These are phyloP conservation scores for Schoenoplectus tabernaemontani DNA, from an alignment of 202 grass and related monocot species.

Conservation along the genomic window DNA sequence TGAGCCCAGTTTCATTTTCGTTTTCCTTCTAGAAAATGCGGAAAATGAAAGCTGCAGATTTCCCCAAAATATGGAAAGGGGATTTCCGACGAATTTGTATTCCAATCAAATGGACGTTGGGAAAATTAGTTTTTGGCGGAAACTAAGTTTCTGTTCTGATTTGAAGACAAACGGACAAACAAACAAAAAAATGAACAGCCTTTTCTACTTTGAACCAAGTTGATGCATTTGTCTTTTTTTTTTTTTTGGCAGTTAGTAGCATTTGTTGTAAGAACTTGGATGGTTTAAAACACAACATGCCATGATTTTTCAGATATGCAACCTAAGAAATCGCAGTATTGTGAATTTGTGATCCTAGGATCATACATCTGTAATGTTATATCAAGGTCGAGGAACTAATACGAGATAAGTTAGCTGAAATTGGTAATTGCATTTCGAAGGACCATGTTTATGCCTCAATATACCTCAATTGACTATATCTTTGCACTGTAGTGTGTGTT, in stretches of 20 bases:
- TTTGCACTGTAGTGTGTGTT: conserved; percentile 78
- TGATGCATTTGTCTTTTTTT: not conserved
- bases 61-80: no score
- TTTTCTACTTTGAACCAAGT: not conserved
- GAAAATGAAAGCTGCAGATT: no score
- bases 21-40: no score
- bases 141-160: no score
- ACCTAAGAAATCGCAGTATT: not conserved
- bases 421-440: not conserved
- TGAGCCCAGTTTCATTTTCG: no score
- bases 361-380: not conserved
- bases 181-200: no score
- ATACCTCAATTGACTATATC: not conserved
- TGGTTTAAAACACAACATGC: not conserved
- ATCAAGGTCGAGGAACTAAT: not conserved
- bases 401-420: not conserved
- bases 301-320: not conserved
- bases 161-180: no score
- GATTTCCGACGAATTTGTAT: no score
- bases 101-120: no score
- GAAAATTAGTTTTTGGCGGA: no score
- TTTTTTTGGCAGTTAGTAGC: not conserved
- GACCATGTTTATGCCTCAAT: not conserved
- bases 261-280: not conserved
- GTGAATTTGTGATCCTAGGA: not conserved